Evolutionary conservation across 2,329 filamentous ascomycete species (phyloP).

Genomic region (Xylariales sp.): DNA sequence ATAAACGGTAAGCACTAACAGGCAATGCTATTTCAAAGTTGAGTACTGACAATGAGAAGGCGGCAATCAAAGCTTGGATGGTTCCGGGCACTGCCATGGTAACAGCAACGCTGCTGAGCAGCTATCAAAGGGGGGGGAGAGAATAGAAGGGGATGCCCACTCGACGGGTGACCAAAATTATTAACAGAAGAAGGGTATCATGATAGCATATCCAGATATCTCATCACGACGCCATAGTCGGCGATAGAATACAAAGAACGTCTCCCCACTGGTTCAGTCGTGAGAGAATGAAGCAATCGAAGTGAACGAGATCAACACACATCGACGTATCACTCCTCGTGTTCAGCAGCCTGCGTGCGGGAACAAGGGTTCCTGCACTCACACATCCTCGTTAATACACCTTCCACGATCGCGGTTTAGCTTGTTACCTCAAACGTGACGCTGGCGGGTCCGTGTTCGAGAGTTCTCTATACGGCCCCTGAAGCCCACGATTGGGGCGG

Average conservation of each 20-base stretch:
- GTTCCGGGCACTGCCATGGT: constrained; percentile 60
- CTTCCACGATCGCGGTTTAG: constrained; percentile 31
- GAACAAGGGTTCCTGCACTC: constrained; percentile 28
- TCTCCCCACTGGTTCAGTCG: not conserved
- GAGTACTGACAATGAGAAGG: constrained; percentile 65
- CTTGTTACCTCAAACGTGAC: constrained; percentile 31
- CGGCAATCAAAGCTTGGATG: constrained; percentile 62
- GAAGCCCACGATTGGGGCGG: constrained; percentile 16
- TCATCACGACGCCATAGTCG: constrained; percentile 30
- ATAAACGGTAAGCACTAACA: constrained; percentile 45
- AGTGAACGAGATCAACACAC: constrained; percentile 15
- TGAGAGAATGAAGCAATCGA: constrained; percentile 15
- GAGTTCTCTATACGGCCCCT: constrained; percentile 29
- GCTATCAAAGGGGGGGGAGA: constrained; percentile 30
- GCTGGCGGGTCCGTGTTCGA: constrained; percentile 36
- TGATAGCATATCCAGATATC: constrained; percentile 31
- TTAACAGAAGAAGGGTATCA: constrained; percentile 29
- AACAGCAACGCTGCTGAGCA: constrained; percentile 36
- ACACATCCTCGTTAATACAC: constrained; percentile 31
- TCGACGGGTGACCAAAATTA: constrained; percentile 27
- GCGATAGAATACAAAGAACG: constrained; percentile 8
- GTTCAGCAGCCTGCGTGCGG: constrained; percentile 11
- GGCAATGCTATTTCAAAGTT: not conserved
- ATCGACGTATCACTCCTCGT: constrained; percentile 8
- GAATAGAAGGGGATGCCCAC: constrained; percentile 33